Evolutionary conservation across 1,284 basidiomycete species (phyloP).

Genomic region (Malassezia furfur): DNA sequence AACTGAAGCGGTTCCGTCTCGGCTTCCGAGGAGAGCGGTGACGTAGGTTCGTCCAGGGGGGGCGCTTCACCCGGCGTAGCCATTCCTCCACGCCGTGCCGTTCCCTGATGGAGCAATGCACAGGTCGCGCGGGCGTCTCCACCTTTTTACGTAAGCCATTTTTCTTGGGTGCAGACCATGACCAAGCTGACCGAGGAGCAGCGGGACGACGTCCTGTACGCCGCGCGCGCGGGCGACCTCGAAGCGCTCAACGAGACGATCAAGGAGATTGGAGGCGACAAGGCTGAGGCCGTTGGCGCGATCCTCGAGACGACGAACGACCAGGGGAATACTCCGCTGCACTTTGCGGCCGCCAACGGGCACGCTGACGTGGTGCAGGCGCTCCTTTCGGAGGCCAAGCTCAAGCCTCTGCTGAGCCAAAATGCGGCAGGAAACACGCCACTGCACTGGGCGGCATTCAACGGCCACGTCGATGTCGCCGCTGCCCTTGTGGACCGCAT

Average conservation of each 20-base stretch:
- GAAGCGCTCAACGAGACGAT: constrained; percentile 26
- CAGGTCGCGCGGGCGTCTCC: neutral
- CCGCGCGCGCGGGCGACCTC: constrained; percentile 37
- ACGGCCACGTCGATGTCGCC: constrained; percentile 37
- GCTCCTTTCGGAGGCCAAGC: constrained; percentile 23
- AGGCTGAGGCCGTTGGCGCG: neutral
- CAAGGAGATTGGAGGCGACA: constrained; percentile 13
- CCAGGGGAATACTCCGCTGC: constrained; percentile 32
- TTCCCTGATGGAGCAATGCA: neutral
- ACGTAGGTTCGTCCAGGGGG: neutral
- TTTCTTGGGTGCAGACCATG: neutral
- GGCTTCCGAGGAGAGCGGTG: constrained; percentile 27
- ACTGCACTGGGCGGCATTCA: constrained; percentile 46
- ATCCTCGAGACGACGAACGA: constrained; percentile 26
- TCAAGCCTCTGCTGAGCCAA: constrained; percentile 25
- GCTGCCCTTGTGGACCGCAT: constrained; percentile 29
- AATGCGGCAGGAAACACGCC: constrained; percentile 44
- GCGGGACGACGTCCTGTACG: constrained; percentile 42
- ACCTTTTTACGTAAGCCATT: neutral
- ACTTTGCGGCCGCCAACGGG: constrained; percentile 42
- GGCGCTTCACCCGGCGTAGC: neutral
- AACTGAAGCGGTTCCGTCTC: constrained; percentile 42
- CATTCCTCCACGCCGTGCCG: constrained; percentile 6
- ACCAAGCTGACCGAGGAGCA: constrained; percentile 24
- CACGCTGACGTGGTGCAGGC: constrained; percentile 26